A percentile compares a stretch with the other conserved stretches of the same genome.
Conservation (phyloP, 2,329 filamentous ascomycete genomes). For the Fusarium mundagurra region DNA sequence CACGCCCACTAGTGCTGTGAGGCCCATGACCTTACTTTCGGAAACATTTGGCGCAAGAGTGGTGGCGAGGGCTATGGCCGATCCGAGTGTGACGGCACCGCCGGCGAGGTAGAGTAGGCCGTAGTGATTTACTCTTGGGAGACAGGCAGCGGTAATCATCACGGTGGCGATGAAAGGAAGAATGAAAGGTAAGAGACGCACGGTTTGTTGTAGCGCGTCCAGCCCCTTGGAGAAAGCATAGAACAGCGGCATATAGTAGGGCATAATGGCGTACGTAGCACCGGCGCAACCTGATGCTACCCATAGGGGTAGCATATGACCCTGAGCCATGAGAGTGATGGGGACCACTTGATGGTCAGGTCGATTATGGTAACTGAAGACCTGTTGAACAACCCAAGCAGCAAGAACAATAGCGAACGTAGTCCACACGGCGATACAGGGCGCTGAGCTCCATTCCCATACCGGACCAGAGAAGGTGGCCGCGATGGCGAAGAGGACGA, state of each 20-base stretch:
- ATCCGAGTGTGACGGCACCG: neutral
- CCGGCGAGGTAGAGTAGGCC: neutral
- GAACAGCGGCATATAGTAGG: neutral
- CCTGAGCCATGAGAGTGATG: too few species aligned
- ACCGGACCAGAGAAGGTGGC: too few species aligned
- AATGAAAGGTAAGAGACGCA: neutral
- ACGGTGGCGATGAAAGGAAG: neutral
- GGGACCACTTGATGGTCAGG: too few species aligned
- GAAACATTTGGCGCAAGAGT: neutral
- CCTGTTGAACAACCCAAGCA: too few species aligned
- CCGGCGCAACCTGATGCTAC: neutral
- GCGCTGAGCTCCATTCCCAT: too few species aligned
- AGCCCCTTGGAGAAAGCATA: neutral
- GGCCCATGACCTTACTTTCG: neutral
- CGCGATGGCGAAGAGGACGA: too few species aligned
- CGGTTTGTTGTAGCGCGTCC: neutral
- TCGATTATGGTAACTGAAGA: too few species aligned
- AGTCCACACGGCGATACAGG: too few species aligned
- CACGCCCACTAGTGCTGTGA: neutral
- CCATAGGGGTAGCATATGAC: neutral
- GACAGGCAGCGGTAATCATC: neutral
- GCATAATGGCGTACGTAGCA: neutral
- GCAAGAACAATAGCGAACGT: too few species aligned
- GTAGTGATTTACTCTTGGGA: neutral
- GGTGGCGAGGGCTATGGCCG: neutral